These are phyloP conservation scores for Pythium plurisporium DNA, from an alignment of 352 stramenopile species.

Conservation along the genomic window DNA sequence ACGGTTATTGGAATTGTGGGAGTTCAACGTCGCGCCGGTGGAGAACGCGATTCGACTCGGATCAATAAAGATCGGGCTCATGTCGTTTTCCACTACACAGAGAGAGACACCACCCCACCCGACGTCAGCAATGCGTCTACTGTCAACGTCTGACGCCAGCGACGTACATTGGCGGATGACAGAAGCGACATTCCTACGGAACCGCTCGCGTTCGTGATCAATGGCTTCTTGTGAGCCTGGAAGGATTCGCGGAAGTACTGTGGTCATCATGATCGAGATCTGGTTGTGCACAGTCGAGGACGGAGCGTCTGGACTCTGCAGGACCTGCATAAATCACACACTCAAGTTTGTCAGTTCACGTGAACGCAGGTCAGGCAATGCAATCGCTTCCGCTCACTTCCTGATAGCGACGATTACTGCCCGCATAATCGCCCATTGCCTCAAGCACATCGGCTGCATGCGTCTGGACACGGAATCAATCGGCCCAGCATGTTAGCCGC, in stretches of 20 bases:
- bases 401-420: constrained; percentile 50
- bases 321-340: not conserved
- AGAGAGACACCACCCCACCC: not conserved
- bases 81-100: constrained; percentile 19
- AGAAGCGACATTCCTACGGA: constrained; percentile 36
- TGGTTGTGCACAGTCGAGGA: constrained; percentile 11
- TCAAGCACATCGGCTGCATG: constrained; percentile 53
- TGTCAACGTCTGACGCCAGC: not conserved
- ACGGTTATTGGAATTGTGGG: constrained; percentile 69
- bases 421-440: constrained; percentile 46
- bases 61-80: constrained; percentile 42
- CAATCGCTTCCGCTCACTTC: too few relatives aligned
- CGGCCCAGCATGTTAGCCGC: not conserved
- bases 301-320: not conserved
- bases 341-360: not conserved
- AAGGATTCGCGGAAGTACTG: constrained; percentile 59
- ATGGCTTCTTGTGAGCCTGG: constrained; percentile 48
- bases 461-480: constrained; percentile 25
- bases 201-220: constrained; percentile 34
- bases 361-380: too few relatives aligned
- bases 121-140: not conserved
- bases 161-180: constrained; percentile 37
- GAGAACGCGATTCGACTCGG: constrained; percentile 53
- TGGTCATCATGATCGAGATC: constrained; percentile 47
- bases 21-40: constrained; percentile 47